phyloP scores from a whole-genome alignment of 257 asterid genomes.

The Rehmannia glutinosa region DNA sequence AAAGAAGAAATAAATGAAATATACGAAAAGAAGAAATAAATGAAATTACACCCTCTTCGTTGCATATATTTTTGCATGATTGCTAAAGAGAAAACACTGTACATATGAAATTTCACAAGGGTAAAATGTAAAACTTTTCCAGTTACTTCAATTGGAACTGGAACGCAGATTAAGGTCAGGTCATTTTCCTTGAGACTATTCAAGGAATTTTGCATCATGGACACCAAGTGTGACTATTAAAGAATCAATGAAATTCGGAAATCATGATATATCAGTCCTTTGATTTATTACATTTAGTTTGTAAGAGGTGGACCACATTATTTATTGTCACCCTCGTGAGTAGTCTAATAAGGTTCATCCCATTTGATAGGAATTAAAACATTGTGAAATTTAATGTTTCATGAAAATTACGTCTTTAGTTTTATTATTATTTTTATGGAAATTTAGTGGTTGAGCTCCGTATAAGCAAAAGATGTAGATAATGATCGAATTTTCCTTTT shows the following conservation, averaged over 20 bases:
- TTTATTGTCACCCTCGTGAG: background rate
- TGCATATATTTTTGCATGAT: no score
- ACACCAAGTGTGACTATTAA: slow-evolving; percentile 17
- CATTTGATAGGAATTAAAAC: background rate
- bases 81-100: background rate
- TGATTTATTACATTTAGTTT: background rate
- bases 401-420: no score
- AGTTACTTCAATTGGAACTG: background rate
- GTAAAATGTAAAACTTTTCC: background rate
- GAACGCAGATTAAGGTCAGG: slow-evolving; percentile 29
- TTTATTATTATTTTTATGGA: no score
- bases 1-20: no score
- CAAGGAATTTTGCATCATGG: slow-evolving; percentile 11
- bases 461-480: no score
- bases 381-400: no score
- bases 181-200: slow-evolving; percentile 37
- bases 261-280: background rate
- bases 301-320: slow-evolving; percentile 10
- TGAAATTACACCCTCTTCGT: no score
- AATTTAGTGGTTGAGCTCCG: no score
- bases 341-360: background rate
- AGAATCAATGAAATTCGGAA: slow-evolving; percentile 7
- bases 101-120: background rate
- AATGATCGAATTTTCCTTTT: no score
- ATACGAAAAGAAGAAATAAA: no score